Evolutionary conservation across 306 rosid genomes (phyloP).

Genomic region (Lupinus albus): DNA sequence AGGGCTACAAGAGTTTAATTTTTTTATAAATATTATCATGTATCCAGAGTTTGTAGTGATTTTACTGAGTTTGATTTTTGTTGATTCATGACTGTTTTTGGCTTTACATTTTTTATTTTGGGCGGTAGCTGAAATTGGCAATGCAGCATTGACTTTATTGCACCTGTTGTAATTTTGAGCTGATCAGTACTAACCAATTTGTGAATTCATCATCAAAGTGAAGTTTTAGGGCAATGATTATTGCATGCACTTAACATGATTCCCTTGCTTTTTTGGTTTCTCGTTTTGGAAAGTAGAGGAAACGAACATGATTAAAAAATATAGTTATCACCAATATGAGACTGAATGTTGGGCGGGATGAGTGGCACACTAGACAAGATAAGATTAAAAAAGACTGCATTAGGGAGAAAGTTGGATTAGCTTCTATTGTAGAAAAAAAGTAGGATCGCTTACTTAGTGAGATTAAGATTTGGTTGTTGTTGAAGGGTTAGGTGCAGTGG

Average conservation of each 20-base stretch:
- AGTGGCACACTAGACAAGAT: too few species aligned
- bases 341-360: too few species aligned
- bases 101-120: neutral
- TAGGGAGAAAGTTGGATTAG: too few species aligned
- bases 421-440: too few species aligned
- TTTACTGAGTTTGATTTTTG: neutral
- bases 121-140: neutral
- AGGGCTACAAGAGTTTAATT: constrained; percentile 15
- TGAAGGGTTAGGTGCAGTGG: neutral
- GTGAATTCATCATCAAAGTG: neutral
- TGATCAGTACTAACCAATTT: neutral
- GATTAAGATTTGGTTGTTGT: too few species aligned
- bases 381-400: too few species aligned
- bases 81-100: constrained; percentile 1
- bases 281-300: constrained; percentile 5
- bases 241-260: neutral
- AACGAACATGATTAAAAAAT: neutral
- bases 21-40: neutral
- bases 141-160: constrained; percentile 7
- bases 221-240: constrained; percentile 18
- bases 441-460: too few species aligned
- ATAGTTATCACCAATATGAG: neutral
- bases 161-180: neutral
- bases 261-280: neutral
- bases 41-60: neutral